Percentiles rank a stretch among this genome's conserved stretches.
Evolutionary conservation across 2,329 filamentous ascomycete species (phyloP).

Genomic region (Scedosporium apiospermum): DNA sequence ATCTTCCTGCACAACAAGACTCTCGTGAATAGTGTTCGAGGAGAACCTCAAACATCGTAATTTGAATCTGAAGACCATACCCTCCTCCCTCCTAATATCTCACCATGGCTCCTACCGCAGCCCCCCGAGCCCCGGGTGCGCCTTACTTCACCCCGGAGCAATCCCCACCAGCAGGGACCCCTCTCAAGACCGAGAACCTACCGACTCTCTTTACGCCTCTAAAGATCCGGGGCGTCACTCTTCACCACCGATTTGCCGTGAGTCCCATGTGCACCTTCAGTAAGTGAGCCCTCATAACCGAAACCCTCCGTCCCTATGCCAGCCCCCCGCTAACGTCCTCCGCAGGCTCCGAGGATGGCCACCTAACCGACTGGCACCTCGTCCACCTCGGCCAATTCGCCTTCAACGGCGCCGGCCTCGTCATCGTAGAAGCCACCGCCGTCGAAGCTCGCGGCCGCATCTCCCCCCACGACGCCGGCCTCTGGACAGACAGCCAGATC

Average conservation of each 20-base stretch:
- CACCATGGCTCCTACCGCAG: background rate
- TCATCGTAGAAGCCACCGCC: constrained; percentile 69
- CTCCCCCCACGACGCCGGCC: constrained; percentile 66
- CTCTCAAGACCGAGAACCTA: constrained; percentile 26
- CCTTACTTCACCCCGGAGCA: constrained; percentile 48
- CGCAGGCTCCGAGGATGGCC: constrained; percentile 45
- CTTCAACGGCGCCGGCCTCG: constrained; percentile 62
- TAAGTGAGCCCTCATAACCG: background rate
- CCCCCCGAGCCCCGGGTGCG: constrained; percentile 26
- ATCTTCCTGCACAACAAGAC: no score
- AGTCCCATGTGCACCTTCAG: constrained; percentile 46
- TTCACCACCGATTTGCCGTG: constrained; percentile 49
- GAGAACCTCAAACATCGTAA: background rate
- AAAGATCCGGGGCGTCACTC: constrained; percentile 39
- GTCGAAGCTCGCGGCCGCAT: constrained; percentile 72
- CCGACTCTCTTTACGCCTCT: constrained; percentile 50
- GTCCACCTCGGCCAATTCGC: constrained; percentile 75
- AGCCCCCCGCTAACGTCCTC: constrained; percentile 15
- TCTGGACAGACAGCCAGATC: constrained; percentile 82
- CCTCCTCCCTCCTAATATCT: background rate
- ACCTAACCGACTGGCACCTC: constrained; percentile 72
- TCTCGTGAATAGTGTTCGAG: no score
- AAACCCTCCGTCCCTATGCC: background rate
- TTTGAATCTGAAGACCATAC: background rate
- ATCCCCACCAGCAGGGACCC: constrained; percentile 38